Evolutionary conservation across 169 alveolate species (phyloP).

Genomic region (Cryptosporidium sp.): DNA sequence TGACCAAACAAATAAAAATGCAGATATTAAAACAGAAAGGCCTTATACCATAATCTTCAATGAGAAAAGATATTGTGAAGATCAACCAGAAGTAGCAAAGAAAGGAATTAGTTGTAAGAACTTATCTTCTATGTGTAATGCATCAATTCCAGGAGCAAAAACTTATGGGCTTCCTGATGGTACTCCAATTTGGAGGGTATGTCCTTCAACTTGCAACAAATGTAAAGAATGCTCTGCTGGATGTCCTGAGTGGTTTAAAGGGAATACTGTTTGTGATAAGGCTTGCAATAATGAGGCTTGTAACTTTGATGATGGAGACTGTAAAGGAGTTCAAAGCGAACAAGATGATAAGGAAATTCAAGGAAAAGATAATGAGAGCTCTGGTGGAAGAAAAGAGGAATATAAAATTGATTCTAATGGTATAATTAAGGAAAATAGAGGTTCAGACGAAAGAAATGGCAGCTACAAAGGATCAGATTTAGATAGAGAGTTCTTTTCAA

Average conservation of each 20-base stretch:
- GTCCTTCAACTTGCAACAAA: constrained; percentile 79
- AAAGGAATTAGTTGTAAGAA: constrained; percentile 57
- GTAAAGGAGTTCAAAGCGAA: background rate
- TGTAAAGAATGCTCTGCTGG: constrained; percentile 73
- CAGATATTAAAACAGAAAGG: background rate
- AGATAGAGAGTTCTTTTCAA: constrained; percentile 13
- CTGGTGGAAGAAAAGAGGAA: background rate
- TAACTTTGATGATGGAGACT: constrained; percentile 42
- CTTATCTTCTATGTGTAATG: constrained; percentile 70
- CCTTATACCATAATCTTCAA: constrained; percentile 37
- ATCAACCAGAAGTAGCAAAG: constrained; percentile 55
- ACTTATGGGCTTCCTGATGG: constrained; percentile 57
- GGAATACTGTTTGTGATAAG: constrained; percentile 61
- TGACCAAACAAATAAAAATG: background rate
- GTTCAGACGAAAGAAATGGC: background rate
- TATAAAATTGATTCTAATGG: background rate
- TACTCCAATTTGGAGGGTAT: constrained; percentile 70
- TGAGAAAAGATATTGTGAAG: constrained; percentile 53
- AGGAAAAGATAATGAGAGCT: background rate
- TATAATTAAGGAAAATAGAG: background rate
- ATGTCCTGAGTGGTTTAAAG: constrained; percentile 50
- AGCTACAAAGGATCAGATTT: background rate
- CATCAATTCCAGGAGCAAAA: constrained; percentile 34
- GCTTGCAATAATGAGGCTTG: constrained; percentile 43
- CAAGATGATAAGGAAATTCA: background rate